Evolutionary conservation across 768 basidiomycete genomes (phyloP), one percentile per base, ranked within the genome.

Genomic region (Kwoniella shandongensis): DNA sequence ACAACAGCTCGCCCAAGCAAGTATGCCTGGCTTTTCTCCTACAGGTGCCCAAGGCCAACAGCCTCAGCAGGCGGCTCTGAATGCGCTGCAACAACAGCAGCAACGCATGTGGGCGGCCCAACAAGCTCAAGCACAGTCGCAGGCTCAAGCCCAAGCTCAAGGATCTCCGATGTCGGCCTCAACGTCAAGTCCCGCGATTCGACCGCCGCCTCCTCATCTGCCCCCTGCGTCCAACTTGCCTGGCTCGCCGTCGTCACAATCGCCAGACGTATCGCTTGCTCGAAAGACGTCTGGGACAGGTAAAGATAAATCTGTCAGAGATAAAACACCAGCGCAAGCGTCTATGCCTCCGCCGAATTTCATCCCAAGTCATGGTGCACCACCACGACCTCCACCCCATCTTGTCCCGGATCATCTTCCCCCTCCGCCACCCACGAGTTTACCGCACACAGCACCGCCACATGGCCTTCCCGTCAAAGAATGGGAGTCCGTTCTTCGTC

Each of bases 401-500:
- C 11, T 29, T 15, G 29, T 26, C 4, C 46, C 54, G 18, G 29
- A 55, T 26, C 27, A 35, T 17, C 35, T 23, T 30, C 45, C 11
- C 11, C 17, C n/a, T 38, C 46, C 20, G 22, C 29, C 41, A 18
- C 30, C 13, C 22, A 22, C 38, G n/a, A 26, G 7, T 13, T 40
- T 17, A 3, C 49, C 22, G 52, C 25, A 36, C 27, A 48, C 26
- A 30, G n/a, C 44, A 13, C 44, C 62, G 3, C 23, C 46, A 2
- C 27, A 47, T 42, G 29, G 40, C 18, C 27, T 67, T 13, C 70
- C 72, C 1, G 54, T 73, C 18, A 66, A 66, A 55, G 69, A 63
- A 42, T 76, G 75, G 75, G 61, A 70, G 55, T 44, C 50, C 11
- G 54, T 55, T 20, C 63, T 74, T 5, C 57, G 61, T 12, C 79